These are phyloP conservation scores for Aspergillus eucalypticola DNA, from an alignment of 2,329 filamentous ascomycete genomes.

Conservation along the genomic window DNA sequence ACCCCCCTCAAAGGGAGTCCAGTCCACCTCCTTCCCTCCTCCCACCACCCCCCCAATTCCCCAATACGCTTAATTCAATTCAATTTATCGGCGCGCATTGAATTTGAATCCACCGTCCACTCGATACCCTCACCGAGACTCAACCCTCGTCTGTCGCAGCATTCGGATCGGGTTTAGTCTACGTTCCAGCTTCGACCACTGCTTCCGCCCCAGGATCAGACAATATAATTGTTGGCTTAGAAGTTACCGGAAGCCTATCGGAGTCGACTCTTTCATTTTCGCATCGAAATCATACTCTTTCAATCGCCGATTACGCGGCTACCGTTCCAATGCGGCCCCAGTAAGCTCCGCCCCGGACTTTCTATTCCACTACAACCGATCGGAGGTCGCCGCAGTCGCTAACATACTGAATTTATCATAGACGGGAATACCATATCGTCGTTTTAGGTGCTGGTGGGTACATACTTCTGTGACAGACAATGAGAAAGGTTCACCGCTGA, in stretches of 20 bases:
- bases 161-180: not conserved
- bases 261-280: constrained; percentile 2
- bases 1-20: constrained; percentile 16
- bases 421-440: constrained; percentile 79
- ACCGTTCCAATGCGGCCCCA: constrained; percentile 38
- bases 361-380: not conserved
- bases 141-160: constrained; percentile 1
- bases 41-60: not conserved
- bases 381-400: constrained; percentile 17
- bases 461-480: constrained; percentile 9
- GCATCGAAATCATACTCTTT: not conserved
- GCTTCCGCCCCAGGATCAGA: constrained; percentile 2
- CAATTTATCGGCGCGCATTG: constrained; percentile 3
- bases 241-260: not conserved
- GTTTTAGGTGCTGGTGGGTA: constrained; percentile 72
- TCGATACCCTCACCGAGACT: not conserved
- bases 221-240: constrained; percentile 1
- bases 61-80: not conserved
- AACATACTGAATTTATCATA: constrained; percentile 34
- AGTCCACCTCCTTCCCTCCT: constrained; percentile 11
- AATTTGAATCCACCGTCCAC: not conserved
- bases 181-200: constrained; percentile 1
- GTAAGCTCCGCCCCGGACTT: constrained; percentile 28
- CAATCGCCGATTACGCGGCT: constrained; percentile 6
- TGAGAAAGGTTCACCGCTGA: constrained; percentile 17